Evolutionary conservation across 148 eudicot genomes (phyloP), one percentile per base, ranked within the genome.

Genomic region (Heliamphora exappendiculata): DNA sequence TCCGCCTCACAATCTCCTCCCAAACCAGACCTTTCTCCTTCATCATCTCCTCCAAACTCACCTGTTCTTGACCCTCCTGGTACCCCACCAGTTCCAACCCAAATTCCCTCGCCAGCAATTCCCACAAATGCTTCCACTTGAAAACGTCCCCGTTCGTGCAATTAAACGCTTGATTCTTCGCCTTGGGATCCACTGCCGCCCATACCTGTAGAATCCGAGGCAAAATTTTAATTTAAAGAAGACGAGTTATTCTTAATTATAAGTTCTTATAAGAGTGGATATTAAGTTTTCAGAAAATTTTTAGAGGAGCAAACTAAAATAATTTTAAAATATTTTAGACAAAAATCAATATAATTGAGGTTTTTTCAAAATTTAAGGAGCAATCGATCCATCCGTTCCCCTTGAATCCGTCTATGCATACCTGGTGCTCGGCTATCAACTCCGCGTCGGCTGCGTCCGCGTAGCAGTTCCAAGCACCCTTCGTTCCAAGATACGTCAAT

Each of bases 1-100:
- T 85, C 72, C 88, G 87, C 69, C 67, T 81, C 78, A 89, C 89
- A 44, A 91, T 88, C 73, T 85, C 86, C 24, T 89, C 93, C 97
- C 97, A 91, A 5, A 89, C 89, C 26, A 72, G 24, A 37, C 78
- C 88, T 70, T 89, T 91, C 11, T 73, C 89, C 77, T 83, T 84
- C 97, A 76, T 76, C 72, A 68, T 42, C 54, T 68, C 72, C 20
- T 42, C 19, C 72, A 68, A 68, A 17, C 72, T 68, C 72, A 13
- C 26, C 54, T 28, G 28, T 29, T 68, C 29, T 28, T 68, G 33
- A 2, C 72, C 54, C 9, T 68, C 72, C 12, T 44, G 17, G 49
- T 42, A 44, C 20, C 72, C 72, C 20, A 68, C 54, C 1, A 68
- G 34, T 19, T 68, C 72, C 34, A 68, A 19, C 54, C 54, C 72